A percentile compares a stretch with the other conserved stretches of the same genome.
Evolutionary conservation across 257 asterid species (phyloP).

Genomic region (Lavandula angustifolia): DNA sequence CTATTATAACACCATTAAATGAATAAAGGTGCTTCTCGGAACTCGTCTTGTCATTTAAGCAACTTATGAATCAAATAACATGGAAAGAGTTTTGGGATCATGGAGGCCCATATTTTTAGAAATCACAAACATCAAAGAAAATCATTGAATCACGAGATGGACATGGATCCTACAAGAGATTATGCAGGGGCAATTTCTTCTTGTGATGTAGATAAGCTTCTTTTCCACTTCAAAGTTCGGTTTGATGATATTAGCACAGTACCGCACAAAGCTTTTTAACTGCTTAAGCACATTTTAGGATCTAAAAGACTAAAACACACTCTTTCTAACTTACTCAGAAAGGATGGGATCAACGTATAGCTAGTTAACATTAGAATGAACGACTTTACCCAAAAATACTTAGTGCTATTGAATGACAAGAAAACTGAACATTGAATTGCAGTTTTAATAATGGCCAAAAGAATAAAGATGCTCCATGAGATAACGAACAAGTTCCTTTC

Average conservation of each 20-base stretch:
- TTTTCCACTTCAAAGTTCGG: conserved; percentile 4
- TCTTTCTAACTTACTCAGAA: too few species aligned
- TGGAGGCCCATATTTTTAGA: conserved; percentile 30
- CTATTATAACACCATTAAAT: conserved; percentile 46
- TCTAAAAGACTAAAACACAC: background rate
- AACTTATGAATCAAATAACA: conserved; percentile 50
- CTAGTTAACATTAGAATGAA: conserved; percentile 18
- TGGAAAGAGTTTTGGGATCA: conserved; percentile 33
- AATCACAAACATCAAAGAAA: background rate
- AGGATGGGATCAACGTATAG: too few species aligned
- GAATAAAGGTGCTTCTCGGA: conserved; percentile 38
- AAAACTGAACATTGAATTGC: conserved; percentile 1
- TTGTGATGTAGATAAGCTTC: conserved; percentile 11
- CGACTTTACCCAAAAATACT: background rate
- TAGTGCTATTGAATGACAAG: background rate
- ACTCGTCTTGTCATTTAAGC: conserved; percentile 43
- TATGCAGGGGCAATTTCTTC: background rate
- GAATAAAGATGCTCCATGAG: background rate
- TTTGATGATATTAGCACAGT: background rate
- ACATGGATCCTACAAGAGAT: background rate
- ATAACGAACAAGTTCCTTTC: background rate
- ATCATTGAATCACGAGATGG: background rate
- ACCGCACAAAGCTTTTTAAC: background rate
- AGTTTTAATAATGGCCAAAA: background rate
- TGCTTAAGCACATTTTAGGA: conserved; percentile 16